Base-by-base conservation (phyloP, 306 rosid genomes). In the Aeschynomene evenia region DNA sequence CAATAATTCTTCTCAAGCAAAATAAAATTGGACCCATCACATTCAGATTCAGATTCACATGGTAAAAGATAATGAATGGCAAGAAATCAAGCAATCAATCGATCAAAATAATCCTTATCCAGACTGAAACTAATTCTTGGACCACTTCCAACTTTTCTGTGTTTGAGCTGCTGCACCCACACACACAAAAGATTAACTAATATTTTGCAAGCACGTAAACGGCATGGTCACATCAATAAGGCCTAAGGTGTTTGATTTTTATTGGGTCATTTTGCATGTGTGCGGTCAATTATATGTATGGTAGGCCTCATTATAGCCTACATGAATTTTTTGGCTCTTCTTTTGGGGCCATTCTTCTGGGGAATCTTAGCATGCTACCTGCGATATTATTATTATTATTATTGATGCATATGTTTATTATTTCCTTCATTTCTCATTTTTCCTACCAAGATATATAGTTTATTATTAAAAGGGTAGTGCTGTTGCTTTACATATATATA, bases 21-120 rank as follows among this genome's bases (percentile, higher is more conserved):
- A 67, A 39, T 24, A 16, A 13, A 54, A 11, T 33, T 21, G 74
- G 33, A 31, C 50, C 28, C 51, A 5, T 58, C 4, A 24, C 24
- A 11, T 45, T 8, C 12, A 46, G 39, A 54, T n/a, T n/a, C n/a
- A n/a, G n/a, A n/a, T n/a, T n/a, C n/a, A n/a, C n/a, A 3, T 2
- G n/a, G 19, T 13, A 43, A 43, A n/a, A 42, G 1, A 42, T 1
- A 42, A 12, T 14, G 46, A 13, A 7, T 39, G 52, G 45, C 12
- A 11, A 13, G 40, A 23, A 23, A 7, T 49, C n/a, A 15, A 6
- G 31, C n/a, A n/a, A n/a, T n/a, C n/a, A n/a, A n/a, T n/a, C n/a
- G n/a, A n/a, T n/a, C n/a, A n/a, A n/a, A n/a, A n/a, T n/a, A 51
- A 75, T 12, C 55, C 75, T 74, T 76, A 49, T 67, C 69, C 58